Base-by-base conservation (phyloP, 116 monocot genomes). In the Zostera marina region DNA sequence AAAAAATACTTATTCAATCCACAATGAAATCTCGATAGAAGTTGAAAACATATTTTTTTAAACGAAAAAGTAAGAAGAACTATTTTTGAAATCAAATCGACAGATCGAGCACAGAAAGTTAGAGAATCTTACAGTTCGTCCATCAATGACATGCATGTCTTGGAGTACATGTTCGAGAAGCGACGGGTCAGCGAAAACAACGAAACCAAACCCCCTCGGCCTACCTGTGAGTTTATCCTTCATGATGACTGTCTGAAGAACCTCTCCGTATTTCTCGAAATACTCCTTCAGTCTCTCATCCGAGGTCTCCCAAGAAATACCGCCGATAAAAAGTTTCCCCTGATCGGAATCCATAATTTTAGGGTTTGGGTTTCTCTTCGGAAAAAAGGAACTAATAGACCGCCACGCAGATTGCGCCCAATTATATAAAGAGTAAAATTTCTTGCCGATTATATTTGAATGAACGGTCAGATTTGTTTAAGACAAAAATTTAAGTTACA, bases 301-400 rank as follows among this genome's bases (percentile, higher is more conserved):
- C 44, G 78, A 73, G 44, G 93, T 93, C 51, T 93, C 93, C 87
- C 83, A 84, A 16, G 93, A 87, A 25, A 93, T 84, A 19, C 87
- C 93, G 5, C 93, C 87, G 52, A 93, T 74, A 72, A 93, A 93
- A 5, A 93, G 76, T 81, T 93, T 93, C 14, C 87, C 87, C 60
- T 81, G 71, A 54, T 87, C 93, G 22, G 88, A 81, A 77, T 87
- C 93, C 93, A 87, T 87, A 14, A 3, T 26, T 48, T 15, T 32
- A 32, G 62, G 49, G 45, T 62, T 62, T n/a, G n/a, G n/a, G n/a
- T 40, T 44, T 15, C 10, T 21, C 42, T 26, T 7, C 45, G n/a
- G n/a, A n/a, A n/a, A n/a, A n/a, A n/a, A n/a, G n/a, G n/a, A n/a
- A n/a, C n/a, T n/a, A n/a, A n/a, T n/a, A n/a, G n/a, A n/a, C n/a